Percentiles rank a stretch among this genome's conserved stretches.
Evolutionary conservation across 257 asterid species (phyloP).

Genomic region (Ocimum tenuiflorum): DNA sequence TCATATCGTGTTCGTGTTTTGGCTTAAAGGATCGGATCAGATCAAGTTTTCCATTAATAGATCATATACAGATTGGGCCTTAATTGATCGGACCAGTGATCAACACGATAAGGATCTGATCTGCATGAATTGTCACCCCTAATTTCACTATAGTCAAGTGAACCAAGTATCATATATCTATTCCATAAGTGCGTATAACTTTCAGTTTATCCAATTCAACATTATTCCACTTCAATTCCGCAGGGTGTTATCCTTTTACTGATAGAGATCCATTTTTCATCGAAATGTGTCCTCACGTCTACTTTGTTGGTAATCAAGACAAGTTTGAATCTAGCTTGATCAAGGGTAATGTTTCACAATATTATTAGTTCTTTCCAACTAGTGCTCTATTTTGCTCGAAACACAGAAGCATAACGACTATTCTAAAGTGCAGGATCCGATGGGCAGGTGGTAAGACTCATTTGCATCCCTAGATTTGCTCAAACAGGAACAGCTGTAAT

Average conservation of each 20-base stretch:
- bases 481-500: constrained; percentile 79
- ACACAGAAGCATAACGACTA: constrained; percentile 9
- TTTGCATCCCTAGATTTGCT: constrained; percentile 74
- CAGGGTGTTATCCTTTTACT: constrained; percentile 96
- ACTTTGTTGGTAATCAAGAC: constrained; percentile 85
- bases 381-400: not conserved
- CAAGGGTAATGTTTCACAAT: constrained; percentile 43
- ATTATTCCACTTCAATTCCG: constrained; percentile 13
- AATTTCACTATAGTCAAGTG: not conserved
- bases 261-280: constrained; percentile 92
- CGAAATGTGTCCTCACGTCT: constrained; percentile 90
- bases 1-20: too few species aligned
- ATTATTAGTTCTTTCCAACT: not conserved
- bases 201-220: not conserved
- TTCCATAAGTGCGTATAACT: constrained; percentile 1
- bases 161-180: not conserved
- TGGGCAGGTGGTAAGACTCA: constrained; percentile 70
- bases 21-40: too few species aligned
- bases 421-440: constrained; percentile 58
- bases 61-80: too few species aligned
- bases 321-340: constrained; percentile 54
- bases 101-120: too few species aligned
- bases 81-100: too few species aligned
- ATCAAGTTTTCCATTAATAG: too few species aligned
- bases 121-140: too few species aligned